Percentiles rank a stretch among this genome's conserved stretches.
phyloP scores from a whole-genome alignment of 768 basidiomycete species.

The Rossbeevera mucosa region DNA sequence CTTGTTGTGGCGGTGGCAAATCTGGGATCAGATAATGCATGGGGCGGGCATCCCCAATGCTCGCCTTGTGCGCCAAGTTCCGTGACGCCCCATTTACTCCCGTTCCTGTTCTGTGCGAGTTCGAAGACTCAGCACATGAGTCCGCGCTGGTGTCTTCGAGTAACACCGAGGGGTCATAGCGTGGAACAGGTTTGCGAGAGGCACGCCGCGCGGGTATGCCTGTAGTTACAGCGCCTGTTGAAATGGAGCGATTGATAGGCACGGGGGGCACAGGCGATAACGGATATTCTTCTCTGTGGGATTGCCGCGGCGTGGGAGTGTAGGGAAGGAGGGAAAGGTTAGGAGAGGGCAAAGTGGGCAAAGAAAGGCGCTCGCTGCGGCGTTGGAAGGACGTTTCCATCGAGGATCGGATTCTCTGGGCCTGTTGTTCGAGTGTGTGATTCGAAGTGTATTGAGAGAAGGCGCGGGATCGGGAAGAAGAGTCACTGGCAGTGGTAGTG shows the following conservation, averaged over 20 bases:
- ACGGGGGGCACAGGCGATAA: constrained; percentile 20
- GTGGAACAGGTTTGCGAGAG: constrained; percentile 56
- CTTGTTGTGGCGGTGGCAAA: constrained; percentile 39
- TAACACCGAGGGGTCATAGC: constrained; percentile 37
- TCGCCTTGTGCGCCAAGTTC: constrained; percentile 38
- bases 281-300: constrained; percentile 29
- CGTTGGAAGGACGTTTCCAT: constrained; percentile 26
- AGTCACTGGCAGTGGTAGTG: not conserved
- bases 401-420: constrained; percentile 29
- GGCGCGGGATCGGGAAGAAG: constrained; percentile 7
- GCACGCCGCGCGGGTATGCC: constrained; percentile 26
- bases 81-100: constrained; percentile 8
- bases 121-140: constrained; percentile 25
- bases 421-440: constrained; percentile 26
- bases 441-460: constrained; percentile 10
- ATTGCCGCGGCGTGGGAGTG: constrained; percentile 13
- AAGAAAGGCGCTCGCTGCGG: constrained; percentile 28
- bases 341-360: constrained; percentile 22
- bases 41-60: constrained; percentile 42
- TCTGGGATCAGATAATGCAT: constrained; percentile 61
- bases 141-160: constrained; percentile 19
- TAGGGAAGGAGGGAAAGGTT: constrained; percentile 13
- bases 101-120: constrained; percentile 24
- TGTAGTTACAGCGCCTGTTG: constrained; percentile 19
- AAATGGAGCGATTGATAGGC: constrained; percentile 28